Percentiles rank a stretch among this genome's conserved stretches.
phyloP scores from a whole-genome alignment of 1,284 basidiomycete genomes.

The Amylostereum areolatum region DNA sequence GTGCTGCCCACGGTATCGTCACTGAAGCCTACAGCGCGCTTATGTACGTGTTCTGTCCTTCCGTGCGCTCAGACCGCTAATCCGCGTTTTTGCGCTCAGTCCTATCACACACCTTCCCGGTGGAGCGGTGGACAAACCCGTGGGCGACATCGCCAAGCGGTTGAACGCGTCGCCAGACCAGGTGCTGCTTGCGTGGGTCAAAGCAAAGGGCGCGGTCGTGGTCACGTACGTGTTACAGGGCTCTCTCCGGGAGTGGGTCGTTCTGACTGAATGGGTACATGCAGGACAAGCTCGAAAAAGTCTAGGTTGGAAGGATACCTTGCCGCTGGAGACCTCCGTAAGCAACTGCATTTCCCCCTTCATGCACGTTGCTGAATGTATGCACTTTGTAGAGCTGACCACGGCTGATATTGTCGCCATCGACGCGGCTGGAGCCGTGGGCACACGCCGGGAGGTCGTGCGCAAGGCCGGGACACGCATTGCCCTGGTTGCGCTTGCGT shows the following conservation, averaged over 20 bases:
- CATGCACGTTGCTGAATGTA: conserved; percentile 2
- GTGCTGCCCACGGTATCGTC: conserved; percentile 54
- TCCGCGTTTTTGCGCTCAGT: conserved; percentile 22
- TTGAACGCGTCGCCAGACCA: conserved; percentile 62
- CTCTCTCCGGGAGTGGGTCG: conserved; percentile 1
- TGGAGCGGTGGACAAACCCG: conserved; percentile 65
- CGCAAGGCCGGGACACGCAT: conserved; percentile 17
- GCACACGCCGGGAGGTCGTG: conserved; percentile 17
- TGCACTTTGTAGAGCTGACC: conserved; percentile 23
- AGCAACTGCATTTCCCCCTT: conserved; percentile 13
- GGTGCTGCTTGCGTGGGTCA: conserved; percentile 64
- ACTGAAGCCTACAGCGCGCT: conserved; percentile 71
- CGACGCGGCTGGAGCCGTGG: conserved; percentile 33
- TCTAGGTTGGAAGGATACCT: conserved; percentile 52
- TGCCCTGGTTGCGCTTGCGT: conserved; percentile 18
- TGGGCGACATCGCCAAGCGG: conserved; percentile 52
- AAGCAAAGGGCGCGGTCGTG: conserved; percentile 57
- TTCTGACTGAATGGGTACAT: not conserved
- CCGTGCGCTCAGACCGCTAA: not conserved
- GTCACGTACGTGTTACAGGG: conserved; percentile 46
- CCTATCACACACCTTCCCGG: conserved; percentile 65
- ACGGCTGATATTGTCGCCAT: conserved; percentile 34
- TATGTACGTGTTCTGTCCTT: conserved; percentile 32
- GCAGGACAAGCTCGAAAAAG: conserved; percentile 46
- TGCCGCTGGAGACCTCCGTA: conserved; percentile 40